Evolutionary conservation across 768 basidiomycete genomes (phyloP), one percentile per base, ranked within the genome.

Genomic region (Phylloporus rhodoxanthus): DNA sequence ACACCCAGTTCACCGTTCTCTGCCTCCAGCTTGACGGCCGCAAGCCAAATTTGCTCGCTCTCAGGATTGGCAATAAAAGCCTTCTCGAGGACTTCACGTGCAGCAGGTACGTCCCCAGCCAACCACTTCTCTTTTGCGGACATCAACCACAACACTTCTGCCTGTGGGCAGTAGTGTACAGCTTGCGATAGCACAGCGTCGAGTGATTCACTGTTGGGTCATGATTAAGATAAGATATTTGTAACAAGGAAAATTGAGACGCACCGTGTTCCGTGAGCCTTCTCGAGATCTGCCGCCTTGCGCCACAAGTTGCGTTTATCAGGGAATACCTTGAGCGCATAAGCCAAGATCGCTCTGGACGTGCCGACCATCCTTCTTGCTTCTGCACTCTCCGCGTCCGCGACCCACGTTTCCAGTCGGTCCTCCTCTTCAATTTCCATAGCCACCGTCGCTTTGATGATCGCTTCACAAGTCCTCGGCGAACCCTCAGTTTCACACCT

Each of bases 371-470:
- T 81, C 9, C 85, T 87, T 46, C 81, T 78, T 8, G 74, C 69
- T 62, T 88, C 85, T 1, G 88, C 86, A 45, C 78, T 75, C 69
- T 97, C 89, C 1, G 92, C 93, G 68, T 99, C 96, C 19, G 87
- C 79, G 23, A 91, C 69, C 95, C 95, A 99, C 0, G 86, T 90
- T 53, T 85, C 87, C 58, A 89, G 69, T 41, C 89, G 74, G 63
- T 97, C 94, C 62, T 97, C 94, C 62, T 98, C 95, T 60, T 97
- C 95, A 5, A 97, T 72, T 37, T 96, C 96, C 79, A 95, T 89
- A 20, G 82, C 84, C 7, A 98, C 75, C 3, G 92, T 95, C 3
- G 92, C 94, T 66, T 93, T 96, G 49, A 98, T 77, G 58, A 98
- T 97, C 2, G 93, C 94, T 66, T 95, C 91, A 55, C 87, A 90